Evolutionary conservation across 768 basidiomycete species (phyloP), one percentile per base, ranked within the genome.

Genomic region (Lentinula edodes): DNA sequence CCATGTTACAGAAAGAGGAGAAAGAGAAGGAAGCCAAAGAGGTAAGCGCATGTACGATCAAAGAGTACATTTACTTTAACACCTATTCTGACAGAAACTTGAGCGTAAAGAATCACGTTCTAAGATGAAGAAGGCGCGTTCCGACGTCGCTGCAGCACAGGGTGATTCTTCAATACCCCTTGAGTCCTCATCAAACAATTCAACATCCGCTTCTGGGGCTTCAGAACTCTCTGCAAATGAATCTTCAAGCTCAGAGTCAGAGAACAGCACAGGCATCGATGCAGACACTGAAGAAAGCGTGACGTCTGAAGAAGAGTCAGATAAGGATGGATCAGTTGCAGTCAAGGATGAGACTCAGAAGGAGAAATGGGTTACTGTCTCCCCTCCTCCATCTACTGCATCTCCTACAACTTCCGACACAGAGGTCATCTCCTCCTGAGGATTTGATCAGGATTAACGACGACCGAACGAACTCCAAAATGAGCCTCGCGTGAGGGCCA

Each of bases 321-420:
- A 85, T 43, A 82, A 82, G 67, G 66, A 69, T 18, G 71, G 68
- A 48, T 71, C 59, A 39, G 67, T 63, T 48, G 72, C 59, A 42
- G 67, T 63, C 20, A 71, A 70, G 50, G 73, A 68, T 35, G 73
- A 77, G 43, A 71, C 65, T 51, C 71, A 73, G 66, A 83, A 81
- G 70, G 89, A 91, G 68, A 90, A 88, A 70, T 92, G 90, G 90
- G 83, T 91, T 54, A 77, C 88, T 18, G 85, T 92, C 70, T 88
- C 90, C 72, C 1, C 38, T 39, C 38, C 69, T 61, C 63, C 68
- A 53, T 58, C 72, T 62, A 18, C 18, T 23, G 16, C 18, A 23
- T 7, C n/a, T 20, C 18, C 45, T 23, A 20, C 46, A 48, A 48
- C 46, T 7, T 7, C 46, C 18, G 46, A 48, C 9, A 8, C 20